phyloP scores from a whole-genome alignment of 208 protist species.

The Herpetomonas tarakana region DNA sequence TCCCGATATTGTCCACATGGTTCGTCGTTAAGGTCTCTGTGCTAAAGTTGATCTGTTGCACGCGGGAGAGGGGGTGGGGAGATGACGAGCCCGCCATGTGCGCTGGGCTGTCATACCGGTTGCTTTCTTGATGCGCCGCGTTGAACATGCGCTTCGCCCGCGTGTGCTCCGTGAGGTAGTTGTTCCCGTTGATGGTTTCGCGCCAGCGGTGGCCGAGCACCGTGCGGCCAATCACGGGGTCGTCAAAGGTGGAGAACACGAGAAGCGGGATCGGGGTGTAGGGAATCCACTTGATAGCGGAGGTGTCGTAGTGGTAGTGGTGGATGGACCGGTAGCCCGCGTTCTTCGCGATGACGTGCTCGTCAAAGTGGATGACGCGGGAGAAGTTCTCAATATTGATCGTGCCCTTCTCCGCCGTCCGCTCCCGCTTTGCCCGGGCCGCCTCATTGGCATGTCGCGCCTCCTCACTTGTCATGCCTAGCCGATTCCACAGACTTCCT shows the following conservation, averaged over 20 bases:
- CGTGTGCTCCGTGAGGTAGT: neutral
- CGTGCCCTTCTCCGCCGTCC: neutral
- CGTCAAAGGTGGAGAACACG: conserved; percentile 34
- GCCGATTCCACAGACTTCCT: no score
- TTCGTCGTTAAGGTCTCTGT: no score
- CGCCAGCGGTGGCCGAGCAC: conserved; percentile 43
- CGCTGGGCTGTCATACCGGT: no score
- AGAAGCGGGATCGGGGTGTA: conserved; percentile 38
- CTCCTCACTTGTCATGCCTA: no score
- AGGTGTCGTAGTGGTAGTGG: conserved; percentile 49
- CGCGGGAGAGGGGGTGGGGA: neutral
- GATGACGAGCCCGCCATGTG: no score
- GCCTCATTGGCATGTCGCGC: neutral
- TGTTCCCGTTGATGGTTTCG: conserved; percentile 9
- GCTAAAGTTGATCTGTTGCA: no score
- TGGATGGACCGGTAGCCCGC: conserved; percentile 44
- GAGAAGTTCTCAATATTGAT: conserved; percentile 28
- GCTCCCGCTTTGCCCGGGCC: neutral
- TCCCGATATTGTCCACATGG: neutral
- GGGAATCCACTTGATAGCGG: conserved; percentile 36
- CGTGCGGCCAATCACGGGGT: conserved; percentile 46
- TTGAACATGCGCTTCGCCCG: neutral
- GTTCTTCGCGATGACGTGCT: conserved; percentile 38
- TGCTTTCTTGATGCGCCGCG: no score
- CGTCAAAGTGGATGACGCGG: conserved; percentile 44